Evolutionary conservation across 257 asterid genomes (phyloP).

Genomic region (Petunia axillaris): DNA sequence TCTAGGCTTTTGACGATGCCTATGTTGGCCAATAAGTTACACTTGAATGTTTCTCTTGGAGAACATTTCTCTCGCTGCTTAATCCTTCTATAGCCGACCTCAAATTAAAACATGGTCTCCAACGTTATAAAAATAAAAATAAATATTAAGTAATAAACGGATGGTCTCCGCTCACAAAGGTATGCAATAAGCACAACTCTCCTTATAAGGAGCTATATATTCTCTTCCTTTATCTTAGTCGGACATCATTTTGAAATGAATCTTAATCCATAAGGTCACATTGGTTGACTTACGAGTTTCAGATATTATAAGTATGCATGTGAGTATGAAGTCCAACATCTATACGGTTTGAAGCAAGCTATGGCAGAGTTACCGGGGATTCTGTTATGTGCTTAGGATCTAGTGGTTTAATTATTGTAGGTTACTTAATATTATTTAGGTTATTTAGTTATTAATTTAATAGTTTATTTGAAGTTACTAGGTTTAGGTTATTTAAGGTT

Average conservation of each 20-base stretch:
- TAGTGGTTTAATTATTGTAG: too few species aligned
- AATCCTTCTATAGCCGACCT: not conserved
- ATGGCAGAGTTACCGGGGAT: not conserved
- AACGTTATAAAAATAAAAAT: too few species aligned
- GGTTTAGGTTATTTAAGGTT: too few species aligned
- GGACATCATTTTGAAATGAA: not conserved
- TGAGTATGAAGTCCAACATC: not conserved
- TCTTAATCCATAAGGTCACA: not conserved
- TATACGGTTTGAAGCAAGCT: not conserved
- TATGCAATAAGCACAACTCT: not conserved
- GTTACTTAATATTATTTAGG: too few species aligned
- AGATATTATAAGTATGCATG: not conserved
- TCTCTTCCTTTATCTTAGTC: not conserved
- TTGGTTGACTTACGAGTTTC: not conserved
- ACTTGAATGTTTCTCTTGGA: not conserved
- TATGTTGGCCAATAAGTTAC: not conserved
- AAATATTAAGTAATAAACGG: too few species aligned
- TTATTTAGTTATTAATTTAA: too few species aligned
- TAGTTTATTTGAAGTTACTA: too few species aligned
- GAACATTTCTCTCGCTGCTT: not conserved
- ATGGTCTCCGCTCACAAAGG: not conserved
- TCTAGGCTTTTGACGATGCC: not conserved
- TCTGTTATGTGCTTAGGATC: too few species aligned
- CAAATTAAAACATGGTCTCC: not conserved
- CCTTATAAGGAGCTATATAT: not conserved